Conservation (phyloP, 148 eudicot genomes). For the Amaranthus hypochondriacus region DNA sequence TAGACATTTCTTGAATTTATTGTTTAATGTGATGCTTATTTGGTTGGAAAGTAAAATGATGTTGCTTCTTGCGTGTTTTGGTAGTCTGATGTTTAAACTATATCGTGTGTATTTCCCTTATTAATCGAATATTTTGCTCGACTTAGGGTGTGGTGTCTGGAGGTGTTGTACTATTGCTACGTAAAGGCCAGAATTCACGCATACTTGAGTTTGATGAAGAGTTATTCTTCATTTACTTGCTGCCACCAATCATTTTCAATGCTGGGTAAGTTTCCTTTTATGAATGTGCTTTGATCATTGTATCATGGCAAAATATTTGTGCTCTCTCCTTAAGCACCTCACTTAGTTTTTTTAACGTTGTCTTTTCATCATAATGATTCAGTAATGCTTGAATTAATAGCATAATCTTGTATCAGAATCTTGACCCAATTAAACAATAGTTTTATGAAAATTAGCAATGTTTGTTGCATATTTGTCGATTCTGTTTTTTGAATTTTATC, state of each 20-base stretch:
- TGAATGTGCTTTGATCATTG: not conserved
- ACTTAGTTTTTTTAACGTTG: not conserved
- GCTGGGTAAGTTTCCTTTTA: conserved; percentile 64
- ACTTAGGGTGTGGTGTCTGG: conserved; percentile 66
- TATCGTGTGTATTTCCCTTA: not conserved
- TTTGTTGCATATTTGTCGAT: not conserved
- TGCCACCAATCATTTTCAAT: conserved; percentile 96
- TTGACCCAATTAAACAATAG: not conserved
- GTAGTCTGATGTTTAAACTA: not conserved
- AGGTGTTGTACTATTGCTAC: conserved; percentile 50
- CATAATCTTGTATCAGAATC: not conserved
- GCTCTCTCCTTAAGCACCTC: not conserved
- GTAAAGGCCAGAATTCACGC: conserved; percentile 60
- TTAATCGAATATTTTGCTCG: conserved; percentile 12
- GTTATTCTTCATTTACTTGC: conserved; percentile 85
- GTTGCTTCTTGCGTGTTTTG: not conserved
- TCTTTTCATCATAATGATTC: not conserved
- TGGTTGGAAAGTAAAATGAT: not conserved
- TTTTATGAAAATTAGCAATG: not conserved
- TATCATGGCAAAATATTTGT: not conserved
- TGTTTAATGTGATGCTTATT: not conserved
- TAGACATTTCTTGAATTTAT: not conserved
- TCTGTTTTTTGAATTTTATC: not conserved
- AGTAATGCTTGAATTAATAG: not conserved
- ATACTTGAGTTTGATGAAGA: conserved; percentile 82